A percentile compares a stretch with the other conserved stretches of the same genome.
Conservation (phyloP, 1,284 basidiomycete genomes). For the Cryptococcus sp. region DNA sequence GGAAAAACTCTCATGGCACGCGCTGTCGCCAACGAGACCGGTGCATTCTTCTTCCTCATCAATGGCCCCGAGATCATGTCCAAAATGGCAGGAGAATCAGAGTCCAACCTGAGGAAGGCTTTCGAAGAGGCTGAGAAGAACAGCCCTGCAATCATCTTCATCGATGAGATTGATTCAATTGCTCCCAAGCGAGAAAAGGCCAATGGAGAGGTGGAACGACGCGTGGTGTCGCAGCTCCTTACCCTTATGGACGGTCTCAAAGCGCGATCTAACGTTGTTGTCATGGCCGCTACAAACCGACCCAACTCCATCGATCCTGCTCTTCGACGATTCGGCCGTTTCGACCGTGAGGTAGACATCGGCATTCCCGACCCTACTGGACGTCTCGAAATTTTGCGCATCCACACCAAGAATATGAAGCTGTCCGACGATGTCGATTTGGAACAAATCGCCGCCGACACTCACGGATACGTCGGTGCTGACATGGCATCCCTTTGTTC, state of each 20-base stretch:
- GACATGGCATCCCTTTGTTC: conserved; percentile 96
- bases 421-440: conserved; percentile 96
- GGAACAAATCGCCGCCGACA: conserved; percentile 98
- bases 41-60: conserved; percentile 99
- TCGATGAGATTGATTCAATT: conserved; percentile 97
- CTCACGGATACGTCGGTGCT: conserved; percentile 98
- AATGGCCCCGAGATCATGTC: conserved; percentile 99
- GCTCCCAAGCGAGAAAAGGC: conserved; percentile 99
- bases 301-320: conserved; percentile 99
- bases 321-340: conserved; percentile 95
- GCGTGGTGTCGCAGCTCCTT: conserved; percentile 95
- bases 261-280: conserved; percentile 97
- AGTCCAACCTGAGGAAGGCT: conserved; percentile 94
- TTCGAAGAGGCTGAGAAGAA: conserved; percentile 99
- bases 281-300: conserved; percentile 96
- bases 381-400: conserved; percentile 95
- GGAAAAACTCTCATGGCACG: conserved; percentile 99
- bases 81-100: conserved; percentile 98
- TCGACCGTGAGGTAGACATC: conserved; percentile 99
- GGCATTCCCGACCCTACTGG: conserved; percentile 98
- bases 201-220: conserved; percentile 98
- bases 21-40: conserved; percentile 98
- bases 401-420: conserved; percentile 99
- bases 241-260: conserved; percentile 99
- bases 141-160: conserved; percentile 98